A percentile compares a stretch with the other conserved stretches of the same genome.
These are phyloP conservation scores for Candida neerlandica DNA, from an alignment of 1,139 yeast genomes.

Conservation along the genomic window DNA sequence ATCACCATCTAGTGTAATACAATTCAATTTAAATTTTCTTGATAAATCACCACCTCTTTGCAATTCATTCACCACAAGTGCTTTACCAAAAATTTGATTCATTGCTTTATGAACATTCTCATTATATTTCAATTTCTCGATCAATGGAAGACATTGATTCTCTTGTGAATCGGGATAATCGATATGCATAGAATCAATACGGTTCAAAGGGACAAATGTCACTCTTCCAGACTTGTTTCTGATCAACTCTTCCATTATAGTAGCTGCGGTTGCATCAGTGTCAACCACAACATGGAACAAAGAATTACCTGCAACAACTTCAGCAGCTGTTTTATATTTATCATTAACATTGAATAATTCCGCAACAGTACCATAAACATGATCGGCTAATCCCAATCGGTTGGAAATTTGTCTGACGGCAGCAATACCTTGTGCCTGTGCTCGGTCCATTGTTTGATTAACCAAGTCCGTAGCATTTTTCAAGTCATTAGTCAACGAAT, in stretches of 20 bases:
- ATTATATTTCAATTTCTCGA: conserved; percentile 68
- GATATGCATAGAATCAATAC: conserved; percentile 44
- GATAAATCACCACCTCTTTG: conserved; percentile 73
- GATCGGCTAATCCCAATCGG: conserved; percentile 52
- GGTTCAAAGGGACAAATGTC: conserved; percentile 86
- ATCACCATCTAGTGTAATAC: conserved; percentile 92
- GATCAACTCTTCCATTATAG: conserved; percentile 75
- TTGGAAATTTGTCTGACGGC: conserved; percentile 65
- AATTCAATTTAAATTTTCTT: conserved; percentile 60
- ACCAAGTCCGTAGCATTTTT: conserved; percentile 60
- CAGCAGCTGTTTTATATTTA: conserved; percentile 83
- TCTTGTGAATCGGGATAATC: conserved; percentile 59
- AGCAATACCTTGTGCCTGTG: conserved; percentile 67
- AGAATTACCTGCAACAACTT: conserved; percentile 85
- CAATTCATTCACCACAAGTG: conserved; percentile 75
- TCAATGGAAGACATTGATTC: conserved; percentile 68
- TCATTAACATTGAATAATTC: conserved; percentile 80
- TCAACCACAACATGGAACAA: conserved; percentile 90
- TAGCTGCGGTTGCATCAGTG: conserved; percentile 79
- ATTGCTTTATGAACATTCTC: conserved; percentile 63
- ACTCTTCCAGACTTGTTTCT: conserved; percentile 78
- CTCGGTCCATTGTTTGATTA: conserved; percentile 73
- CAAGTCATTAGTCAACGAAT: conserved; percentile 58
- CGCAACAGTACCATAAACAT: conserved; percentile 84
- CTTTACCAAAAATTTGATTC: conserved; percentile 76